These are phyloP conservation scores for Sclerotinia spermophila DNA, from an alignment of 2,329 filamentous ascomycete species.

Conservation along the genomic window DNA sequence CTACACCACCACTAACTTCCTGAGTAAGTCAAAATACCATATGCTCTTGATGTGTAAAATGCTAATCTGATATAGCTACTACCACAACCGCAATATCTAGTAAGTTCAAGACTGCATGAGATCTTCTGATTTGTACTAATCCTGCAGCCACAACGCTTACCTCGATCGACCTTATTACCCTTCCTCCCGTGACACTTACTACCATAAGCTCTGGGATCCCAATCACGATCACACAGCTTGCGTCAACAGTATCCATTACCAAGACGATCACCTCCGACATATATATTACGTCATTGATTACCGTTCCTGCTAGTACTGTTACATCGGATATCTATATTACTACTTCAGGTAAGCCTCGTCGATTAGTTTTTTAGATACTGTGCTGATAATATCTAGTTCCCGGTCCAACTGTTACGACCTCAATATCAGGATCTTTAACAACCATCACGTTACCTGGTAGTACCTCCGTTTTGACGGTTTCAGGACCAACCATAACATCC, in stretches of 20 bases:
- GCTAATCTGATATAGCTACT: neutral
- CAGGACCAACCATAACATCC: neutral
- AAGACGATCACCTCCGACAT: conserved; percentile 10
- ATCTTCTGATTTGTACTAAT: neutral
- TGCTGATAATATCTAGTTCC: neutral
- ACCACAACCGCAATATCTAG: neutral
- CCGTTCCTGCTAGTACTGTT: neutral
- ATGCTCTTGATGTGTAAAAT: neutral
- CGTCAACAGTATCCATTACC: conserved; percentile 1
- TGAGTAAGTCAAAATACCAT: neutral
- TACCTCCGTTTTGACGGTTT: neutral
- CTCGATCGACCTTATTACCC: neutral
- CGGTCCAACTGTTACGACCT: conserved; percentile 8
- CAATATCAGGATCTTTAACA: conserved; percentile 24
- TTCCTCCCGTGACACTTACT: neutral
- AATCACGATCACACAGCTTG: neutral
- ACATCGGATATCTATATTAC: neutral
- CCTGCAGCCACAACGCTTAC: neutral
- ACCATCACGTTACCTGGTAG: conserved; percentile 16
- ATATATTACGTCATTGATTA: neutral
- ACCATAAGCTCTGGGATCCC: neutral
- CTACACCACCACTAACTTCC: neutral
- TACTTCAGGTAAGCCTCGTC: neutral
- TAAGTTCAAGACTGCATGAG: neutral
- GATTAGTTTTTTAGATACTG: no score